Conservation (phyloP, 2,329 filamentous ascomycete species). For the Xylaria sp. region DNA sequence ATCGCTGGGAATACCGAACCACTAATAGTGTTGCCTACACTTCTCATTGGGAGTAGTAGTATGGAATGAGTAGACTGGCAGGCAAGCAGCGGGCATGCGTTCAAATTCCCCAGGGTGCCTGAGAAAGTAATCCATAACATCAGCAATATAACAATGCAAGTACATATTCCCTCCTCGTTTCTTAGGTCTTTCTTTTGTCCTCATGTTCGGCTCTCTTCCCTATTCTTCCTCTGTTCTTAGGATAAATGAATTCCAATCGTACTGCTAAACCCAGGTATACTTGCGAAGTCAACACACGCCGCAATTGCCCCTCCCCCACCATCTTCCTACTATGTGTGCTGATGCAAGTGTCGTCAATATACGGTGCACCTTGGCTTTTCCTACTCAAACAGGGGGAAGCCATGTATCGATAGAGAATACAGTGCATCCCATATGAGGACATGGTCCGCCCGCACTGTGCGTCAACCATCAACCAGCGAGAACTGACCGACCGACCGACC, state of each 20-base stretch:
- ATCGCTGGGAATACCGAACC: background rate
- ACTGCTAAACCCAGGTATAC: background rate
- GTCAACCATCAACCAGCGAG: slow-evolving; percentile 1
- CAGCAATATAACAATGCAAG: background rate
- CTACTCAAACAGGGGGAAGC: background rate
- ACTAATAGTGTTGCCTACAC: background rate
- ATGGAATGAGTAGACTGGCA: slow-evolving; percentile 1
- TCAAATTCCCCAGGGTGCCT: slow-evolving; percentile 7
- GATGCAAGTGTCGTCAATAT: background rate
- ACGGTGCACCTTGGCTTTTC: background rate
- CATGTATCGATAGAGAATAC: background rate
- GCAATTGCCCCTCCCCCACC: background rate
- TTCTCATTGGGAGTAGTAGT: no score
- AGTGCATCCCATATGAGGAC: background rate
- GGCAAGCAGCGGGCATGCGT: slow-evolving; percentile 7
- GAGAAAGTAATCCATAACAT: background rate
- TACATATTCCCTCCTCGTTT: background rate
- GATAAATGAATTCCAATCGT: background rate
- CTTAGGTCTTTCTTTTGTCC: slow-evolving; percentile 2
- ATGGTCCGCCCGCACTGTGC: slow-evolving; percentile 14
- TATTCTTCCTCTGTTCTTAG: slow-evolving; percentile 1
- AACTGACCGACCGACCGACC: slow-evolving; percentile 29
- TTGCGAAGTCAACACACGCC: background rate
- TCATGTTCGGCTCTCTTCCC: background rate
- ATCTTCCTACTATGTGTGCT: background rate